Evolutionary conservation across 441 rosid genomes (phyloP), one percentile per base, ranked within the genome.

Genomic region (Pelargonium australe): DNA sequence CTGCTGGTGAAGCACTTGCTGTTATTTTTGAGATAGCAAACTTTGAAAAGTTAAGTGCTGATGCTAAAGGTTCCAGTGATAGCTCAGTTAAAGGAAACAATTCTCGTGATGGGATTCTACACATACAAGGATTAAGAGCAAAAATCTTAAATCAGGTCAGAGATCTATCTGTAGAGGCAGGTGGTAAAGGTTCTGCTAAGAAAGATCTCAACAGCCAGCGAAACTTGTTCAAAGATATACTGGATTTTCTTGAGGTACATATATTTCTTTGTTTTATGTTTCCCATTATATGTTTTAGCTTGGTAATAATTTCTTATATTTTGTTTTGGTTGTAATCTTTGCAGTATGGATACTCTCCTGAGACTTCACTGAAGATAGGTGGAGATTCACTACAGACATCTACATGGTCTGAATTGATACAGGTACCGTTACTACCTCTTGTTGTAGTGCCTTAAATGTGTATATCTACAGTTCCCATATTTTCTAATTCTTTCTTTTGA

Each of bases 1-100:
- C 98, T 72, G 94, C 95, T 74, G 99, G 99, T 53, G 97, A 89
- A 80, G 95, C 97, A 20, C 73, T 95, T 61, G 99, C 92, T 7
- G 63, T 92, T 44, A 85, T 95, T 68, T 89, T 89, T 80, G 99
- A 87, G 82, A 74, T 75, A 16, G 96, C 87, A 75, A 77, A 72
- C 73, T 70, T 95, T 12, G 97, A 87, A 73, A 95, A 90, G 80
- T 80, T 86, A 28, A 78, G 86, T 69, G 78, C 84, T 49, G 86
- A 77, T 73, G 77, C 63, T 55, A 84, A 84, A 70, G 84, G 47
- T 16, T 41, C 86, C 44, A 70, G 67, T 70, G 82, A 84, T 63
- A 80, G 84, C 57, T 76, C 86, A 63, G 72, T 16, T 70, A 77
- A 68, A 75, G 93, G 85, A 75, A 91, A 85, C 72, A 85, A 77